A percentile compares a stretch with the other conserved stretches of the same genome.
Conservation (phyloP, 176 grass and related monocot genomes). For the Eragrostis nindensis region DNA sequence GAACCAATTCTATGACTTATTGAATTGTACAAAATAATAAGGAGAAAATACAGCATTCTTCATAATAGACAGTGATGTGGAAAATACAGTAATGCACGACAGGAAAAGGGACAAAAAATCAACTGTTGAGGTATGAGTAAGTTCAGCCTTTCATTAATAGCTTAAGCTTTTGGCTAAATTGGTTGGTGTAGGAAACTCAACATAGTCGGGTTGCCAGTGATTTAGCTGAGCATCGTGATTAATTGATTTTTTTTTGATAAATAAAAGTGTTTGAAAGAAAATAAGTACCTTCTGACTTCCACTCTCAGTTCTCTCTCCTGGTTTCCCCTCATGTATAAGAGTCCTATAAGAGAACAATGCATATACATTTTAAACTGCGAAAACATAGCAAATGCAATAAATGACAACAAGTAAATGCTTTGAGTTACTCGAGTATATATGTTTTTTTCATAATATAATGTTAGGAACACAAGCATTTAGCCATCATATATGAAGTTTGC, state of each 20-base stretch:
- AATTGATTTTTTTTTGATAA: too few species aligned
- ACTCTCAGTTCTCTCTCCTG: conserved; percentile 42
- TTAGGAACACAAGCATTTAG: conserved; percentile 17
- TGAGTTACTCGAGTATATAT: conserved; percentile 6
- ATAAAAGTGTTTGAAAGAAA: not conserved
- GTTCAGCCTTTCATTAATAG: not conserved
- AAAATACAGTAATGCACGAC: not conserved
- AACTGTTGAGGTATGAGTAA: not conserved
- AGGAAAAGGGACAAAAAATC: not conserved
- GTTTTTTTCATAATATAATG: not conserved
- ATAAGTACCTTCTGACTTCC: conserved; percentile 56
- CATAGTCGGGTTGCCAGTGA: too few species aligned
- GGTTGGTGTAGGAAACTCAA: not conserved
- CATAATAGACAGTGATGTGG: not conserved
- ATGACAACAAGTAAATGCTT: not conserved
- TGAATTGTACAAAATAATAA: not conserved
- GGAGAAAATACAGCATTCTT: not conserved
- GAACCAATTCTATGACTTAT: not conserved
- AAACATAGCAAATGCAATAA: conserved; percentile 11
- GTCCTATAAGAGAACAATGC: conserved; percentile 46
- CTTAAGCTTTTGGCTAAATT: not conserved
- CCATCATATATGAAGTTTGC: not conserved
- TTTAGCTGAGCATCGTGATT: too few species aligned
- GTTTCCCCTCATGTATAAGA: conserved; percentile 26
- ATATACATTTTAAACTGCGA: conserved; percentile 23